These are phyloP conservation scores for Macadamia integrifolia DNA, from an alignment of 164 flowering plant genomes.

Conservation along the genomic window DNA sequence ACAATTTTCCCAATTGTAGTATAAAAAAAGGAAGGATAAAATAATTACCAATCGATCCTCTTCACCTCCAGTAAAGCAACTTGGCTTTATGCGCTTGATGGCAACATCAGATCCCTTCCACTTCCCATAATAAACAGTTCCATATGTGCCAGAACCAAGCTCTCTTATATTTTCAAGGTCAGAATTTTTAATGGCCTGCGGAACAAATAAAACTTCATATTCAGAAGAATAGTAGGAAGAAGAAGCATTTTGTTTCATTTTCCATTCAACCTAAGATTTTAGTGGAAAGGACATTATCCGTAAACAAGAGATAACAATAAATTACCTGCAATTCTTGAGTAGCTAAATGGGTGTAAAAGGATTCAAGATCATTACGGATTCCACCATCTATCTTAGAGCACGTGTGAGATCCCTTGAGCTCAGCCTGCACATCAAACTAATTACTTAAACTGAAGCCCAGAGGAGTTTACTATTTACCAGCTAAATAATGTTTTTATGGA, in stretches of 20 bases:
- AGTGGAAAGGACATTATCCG: background rate
- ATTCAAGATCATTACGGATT: conserved; percentile 9
- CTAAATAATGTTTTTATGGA: background rate
- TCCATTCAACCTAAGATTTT: background rate
- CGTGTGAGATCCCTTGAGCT: background rate
- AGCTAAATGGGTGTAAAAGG: conserved; percentile 17
- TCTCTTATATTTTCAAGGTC: conserved; percentile 26
- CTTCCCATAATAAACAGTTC: conserved; percentile 25
- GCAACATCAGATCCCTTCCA: conserved; percentile 26
- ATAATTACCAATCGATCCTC: conserved; percentile 32
- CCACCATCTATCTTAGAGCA: conserved; percentile 15
- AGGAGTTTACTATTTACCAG: background rate
- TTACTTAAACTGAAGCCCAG: background rate
- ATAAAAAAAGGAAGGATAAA: background rate
- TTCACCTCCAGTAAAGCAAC: conserved; percentile 26
- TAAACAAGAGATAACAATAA: too few species aligned
- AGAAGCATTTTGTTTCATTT: background rate
- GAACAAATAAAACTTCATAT: background rate
- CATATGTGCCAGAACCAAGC: conserved; percentile 23
- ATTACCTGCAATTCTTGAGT: conserved; percentile 28
- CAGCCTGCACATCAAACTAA: conserved; percentile 14
- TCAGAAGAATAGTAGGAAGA: background rate
- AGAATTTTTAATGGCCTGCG: conserved; percentile 29
- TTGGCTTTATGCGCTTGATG: conserved; percentile 15
- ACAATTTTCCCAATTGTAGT: background rate